Evolutionary conservation across 2,329 filamentous ascomycete genomes (phyloP).

Genomic region (Sarocladiaceae sp.): DNA sequence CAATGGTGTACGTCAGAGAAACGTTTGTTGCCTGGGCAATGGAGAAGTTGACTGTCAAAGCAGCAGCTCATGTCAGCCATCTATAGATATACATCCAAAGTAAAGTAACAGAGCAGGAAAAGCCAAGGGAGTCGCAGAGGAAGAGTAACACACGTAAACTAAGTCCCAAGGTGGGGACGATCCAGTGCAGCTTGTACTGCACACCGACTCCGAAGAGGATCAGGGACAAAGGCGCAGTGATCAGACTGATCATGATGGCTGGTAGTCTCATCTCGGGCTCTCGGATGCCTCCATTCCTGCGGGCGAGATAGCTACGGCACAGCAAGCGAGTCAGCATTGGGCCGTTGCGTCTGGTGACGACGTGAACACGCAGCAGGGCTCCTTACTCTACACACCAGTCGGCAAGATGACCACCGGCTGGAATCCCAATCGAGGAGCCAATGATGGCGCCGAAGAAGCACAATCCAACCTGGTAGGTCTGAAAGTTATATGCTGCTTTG

Average conservation of each 20-base stretch:
- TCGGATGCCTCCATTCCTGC: conserved; percentile 50
- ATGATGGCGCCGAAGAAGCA: conserved; percentile 46
- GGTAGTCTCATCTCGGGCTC: conserved; percentile 58
- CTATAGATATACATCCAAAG: too few relatives aligned
- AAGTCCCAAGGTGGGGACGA: conserved; percentile 50
- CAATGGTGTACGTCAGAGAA: conserved; percentile 53
- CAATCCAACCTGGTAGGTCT: conserved; percentile 43
- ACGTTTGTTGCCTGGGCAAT: conserved; percentile 53
- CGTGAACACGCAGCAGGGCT: too few relatives aligned
- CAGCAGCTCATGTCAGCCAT: too few relatives aligned
- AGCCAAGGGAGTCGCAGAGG: conserved; percentile 10
- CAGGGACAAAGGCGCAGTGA: conserved; percentile 43
- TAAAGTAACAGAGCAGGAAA: too few relatives aligned
- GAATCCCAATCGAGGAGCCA: conserved; percentile 44
- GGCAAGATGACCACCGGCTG: conserved; percentile 42
- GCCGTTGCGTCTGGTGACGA: too few relatives aligned
- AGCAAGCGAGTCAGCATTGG: too few relatives aligned
- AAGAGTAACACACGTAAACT: conserved; percentile 39
- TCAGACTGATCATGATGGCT: conserved; percentile 44
- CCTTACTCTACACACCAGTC: conserved; percentile 47
- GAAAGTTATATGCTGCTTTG: conserved; percentile 35
- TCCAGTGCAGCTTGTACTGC: conserved; percentile 45
- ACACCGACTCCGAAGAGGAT: conserved; percentile 45
- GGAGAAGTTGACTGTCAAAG: conserved; percentile 54
- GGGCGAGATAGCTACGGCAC: conserved; percentile 44